Conservation (phyloP, 306 rosid species). For the Rosa chinensis region DNA sequence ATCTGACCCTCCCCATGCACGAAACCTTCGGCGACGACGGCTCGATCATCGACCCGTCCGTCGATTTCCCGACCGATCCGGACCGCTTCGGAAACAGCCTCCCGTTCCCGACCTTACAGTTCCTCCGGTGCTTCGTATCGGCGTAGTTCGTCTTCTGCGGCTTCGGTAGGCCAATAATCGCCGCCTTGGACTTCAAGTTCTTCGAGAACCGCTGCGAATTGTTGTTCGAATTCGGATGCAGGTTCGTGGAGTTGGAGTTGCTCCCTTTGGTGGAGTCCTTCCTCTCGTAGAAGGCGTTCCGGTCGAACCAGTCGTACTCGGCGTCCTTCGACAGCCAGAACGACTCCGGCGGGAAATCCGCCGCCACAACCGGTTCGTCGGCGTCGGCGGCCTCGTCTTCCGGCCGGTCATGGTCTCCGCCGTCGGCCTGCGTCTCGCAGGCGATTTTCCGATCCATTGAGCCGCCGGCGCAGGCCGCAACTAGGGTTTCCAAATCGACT, state of each 20-base stretch:
- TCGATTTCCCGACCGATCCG: conserved; percentile 54
- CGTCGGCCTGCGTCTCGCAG: conserved; percentile 57
- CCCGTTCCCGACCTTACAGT: conserved; percentile 41
- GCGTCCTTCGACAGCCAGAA: conserved; percentile 91
- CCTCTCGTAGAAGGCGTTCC: conserved; percentile 73
- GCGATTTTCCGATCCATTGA: conserved; percentile 60
- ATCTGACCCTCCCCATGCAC: conserved; percentile 91
- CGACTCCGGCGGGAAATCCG: conserved; percentile 78
- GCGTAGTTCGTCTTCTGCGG: conserved; percentile 62
- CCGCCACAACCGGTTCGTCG: conserved; percentile 36
- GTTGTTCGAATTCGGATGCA: conserved; percentile 38
- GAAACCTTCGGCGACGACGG: conserved; percentile 97
- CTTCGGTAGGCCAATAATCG: conserved; percentile 81
- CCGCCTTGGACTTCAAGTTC: conserved; percentile 63
- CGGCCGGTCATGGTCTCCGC: conserved; percentile 20
- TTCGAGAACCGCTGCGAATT: conserved; percentile 75
- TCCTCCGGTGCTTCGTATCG: conserved; percentile 51
- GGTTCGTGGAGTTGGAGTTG: conserved; percentile 45
- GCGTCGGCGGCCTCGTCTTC: not conserved
- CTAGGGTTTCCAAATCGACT: conserved; percentile 77
- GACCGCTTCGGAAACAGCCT: conserved; percentile 69
- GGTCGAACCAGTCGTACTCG: conserved; percentile 87
- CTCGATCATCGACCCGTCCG: conserved; percentile 46
- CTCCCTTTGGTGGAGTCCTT: conserved; percentile 69
- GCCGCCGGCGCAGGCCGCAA: conserved; percentile 69